Evolutionary conservation across 2,329 filamentous ascomycete species (phyloP).

Genomic region (Coniochaeta sp.): DNA sequence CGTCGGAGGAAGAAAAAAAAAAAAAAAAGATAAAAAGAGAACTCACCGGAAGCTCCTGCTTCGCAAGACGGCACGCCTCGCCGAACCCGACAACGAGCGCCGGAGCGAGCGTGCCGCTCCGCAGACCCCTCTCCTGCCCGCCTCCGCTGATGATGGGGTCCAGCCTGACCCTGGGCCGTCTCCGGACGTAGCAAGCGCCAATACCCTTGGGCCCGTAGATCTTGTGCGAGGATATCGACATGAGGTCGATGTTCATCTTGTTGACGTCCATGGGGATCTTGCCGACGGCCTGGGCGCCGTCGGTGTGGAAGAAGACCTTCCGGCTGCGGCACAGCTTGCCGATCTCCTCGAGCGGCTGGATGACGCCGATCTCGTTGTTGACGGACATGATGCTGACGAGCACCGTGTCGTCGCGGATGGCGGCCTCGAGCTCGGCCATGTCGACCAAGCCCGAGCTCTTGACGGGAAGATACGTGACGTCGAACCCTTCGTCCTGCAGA

Average conservation of each 20-base stretch:
- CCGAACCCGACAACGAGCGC: conserved; percentile 87
- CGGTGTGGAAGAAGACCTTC: conserved; percentile 97
- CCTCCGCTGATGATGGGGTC: conserved; percentile 95
- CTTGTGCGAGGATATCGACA: conserved; percentile 98
- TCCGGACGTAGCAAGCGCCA: conserved; percentile 90
- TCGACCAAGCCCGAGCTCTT: conserved; percentile 78
- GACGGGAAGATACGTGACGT: conserved; percentile 94
- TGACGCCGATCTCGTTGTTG: conserved; percentile 99
- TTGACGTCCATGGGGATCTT: conserved; percentile 97
- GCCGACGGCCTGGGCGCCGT: conserved; percentile 94
- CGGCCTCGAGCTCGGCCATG: conserved; percentile 76
- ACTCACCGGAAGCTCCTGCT: conserved; percentile 84
- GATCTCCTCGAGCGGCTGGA: conserved; percentile 90
- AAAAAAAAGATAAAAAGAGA: conserved; percentile 11
- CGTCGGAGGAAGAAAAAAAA: conserved; percentile 17
- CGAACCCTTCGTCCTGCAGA: conserved; percentile 92
- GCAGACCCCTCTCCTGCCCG: conserved; percentile 89
- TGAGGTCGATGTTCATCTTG: conserved; percentile 94
- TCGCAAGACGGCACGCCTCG: conserved; percentile 87
- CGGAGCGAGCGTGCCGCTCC: conserved; percentile 89
- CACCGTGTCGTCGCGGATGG: conserved; percentile 84
- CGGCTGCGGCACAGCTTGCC: conserved; percentile 83
- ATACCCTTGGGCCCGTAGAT: conserved; percentile 98
- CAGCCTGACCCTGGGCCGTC: conserved; percentile 85
- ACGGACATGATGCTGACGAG: conserved; percentile 98